phyloP scores from a whole-genome alignment of 2,329 filamentous ascomycete genomes.

The Samsoniella hepiali region DNA sequence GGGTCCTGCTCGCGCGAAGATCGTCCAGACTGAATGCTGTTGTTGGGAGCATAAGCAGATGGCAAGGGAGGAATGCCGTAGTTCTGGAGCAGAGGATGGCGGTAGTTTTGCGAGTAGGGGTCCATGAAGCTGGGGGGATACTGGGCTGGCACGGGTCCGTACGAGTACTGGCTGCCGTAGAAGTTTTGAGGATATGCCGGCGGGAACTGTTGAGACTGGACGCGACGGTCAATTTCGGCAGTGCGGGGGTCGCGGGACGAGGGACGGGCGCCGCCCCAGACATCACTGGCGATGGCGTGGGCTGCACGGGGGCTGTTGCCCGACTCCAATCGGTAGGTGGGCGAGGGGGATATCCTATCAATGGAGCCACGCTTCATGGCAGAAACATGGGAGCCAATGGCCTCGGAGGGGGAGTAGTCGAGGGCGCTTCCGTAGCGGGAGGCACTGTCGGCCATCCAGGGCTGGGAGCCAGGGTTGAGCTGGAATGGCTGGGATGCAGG shows the following conservation, averaged over 20 bases:
- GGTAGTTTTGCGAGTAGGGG: slow-evolving; percentile 35
- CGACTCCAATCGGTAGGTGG: slow-evolving; percentile 31
- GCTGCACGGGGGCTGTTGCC: slow-evolving; percentile 25
- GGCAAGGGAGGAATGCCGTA: slow-evolving; percentile 34
- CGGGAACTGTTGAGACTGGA: slow-evolving; percentile 32
- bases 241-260: slow-evolving; percentile 34
- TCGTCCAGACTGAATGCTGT: slow-evolving; percentile 29
- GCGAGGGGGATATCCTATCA: slow-evolving; percentile 37
- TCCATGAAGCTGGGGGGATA: slow-evolving; percentile 36
- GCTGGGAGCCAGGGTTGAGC: slow-evolving; percentile 45
- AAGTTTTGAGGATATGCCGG: slow-evolving; percentile 29
- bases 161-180: slow-evolving; percentile 33
- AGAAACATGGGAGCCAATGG: slow-evolving; percentile 27
- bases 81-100: slow-evolving; percentile 35
- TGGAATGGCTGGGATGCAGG: slow-evolving; percentile 40
- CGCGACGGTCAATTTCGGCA: slow-evolving; percentile 39
- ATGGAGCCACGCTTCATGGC: slow-evolving; percentile 36
- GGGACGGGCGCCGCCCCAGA: slow-evolving; percentile 36
- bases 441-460: slow-evolving; percentile 40
- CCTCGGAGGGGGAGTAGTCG: slow-evolving; percentile 30
- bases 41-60: slow-evolving; percentile 30
- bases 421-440: slow-evolving; percentile 28
- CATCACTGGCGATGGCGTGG: slow-evolving; percentile 33
- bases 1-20: slow-evolving; percentile 55
- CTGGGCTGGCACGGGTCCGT: slow-evolving; percentile 30